phyloP scores from a whole-genome alignment of 2,329 filamentous ascomycete genomes.

The Fusarium siculi region DNA sequence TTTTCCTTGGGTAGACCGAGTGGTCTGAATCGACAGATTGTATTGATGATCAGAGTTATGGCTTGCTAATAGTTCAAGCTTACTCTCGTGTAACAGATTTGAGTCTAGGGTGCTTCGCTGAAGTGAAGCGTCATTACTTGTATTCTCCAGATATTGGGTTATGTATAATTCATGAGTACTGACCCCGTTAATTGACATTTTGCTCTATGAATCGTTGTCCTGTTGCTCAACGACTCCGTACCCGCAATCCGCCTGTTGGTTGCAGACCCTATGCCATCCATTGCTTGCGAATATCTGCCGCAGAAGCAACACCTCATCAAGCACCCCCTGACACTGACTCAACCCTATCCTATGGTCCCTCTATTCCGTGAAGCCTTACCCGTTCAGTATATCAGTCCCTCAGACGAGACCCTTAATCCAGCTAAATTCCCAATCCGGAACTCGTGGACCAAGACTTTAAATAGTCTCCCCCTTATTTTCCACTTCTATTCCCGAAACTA shows the following conservation, averaged over 20 bases:
- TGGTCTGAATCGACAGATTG: neutral
- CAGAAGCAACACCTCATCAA: neutral
- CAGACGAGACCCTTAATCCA: neutral
- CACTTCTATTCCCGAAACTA: neutral
- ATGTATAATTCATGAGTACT: neutral
- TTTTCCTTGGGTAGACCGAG: neutral
- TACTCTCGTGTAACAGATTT: neutral
- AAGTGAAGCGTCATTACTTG: neutral
- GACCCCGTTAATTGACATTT: accelerated
- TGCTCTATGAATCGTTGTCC: neutral
- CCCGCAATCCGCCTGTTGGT: neutral
- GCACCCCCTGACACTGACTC: neutral
- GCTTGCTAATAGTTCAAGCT: neutral
- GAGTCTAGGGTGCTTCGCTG: neutral
- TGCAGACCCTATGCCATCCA: no score
- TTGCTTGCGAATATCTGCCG: no score
- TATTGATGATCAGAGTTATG: neutral
- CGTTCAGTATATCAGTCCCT: neutral
- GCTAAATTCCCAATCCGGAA: neutral
- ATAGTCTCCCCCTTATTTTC: constrained; percentile 3
- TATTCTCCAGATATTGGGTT: neutral
- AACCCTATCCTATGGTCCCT: no score
- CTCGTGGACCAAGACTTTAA: constrained; percentile 20
- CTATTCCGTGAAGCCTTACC: neutral
- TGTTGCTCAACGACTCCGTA: neutral